A percentile compares a stretch with the other conserved stretches of the same genome.
Evolutionary conservation across 2,329 filamentous ascomycete species (phyloP).

Genomic region (Trichoderma sp.): DNA sequence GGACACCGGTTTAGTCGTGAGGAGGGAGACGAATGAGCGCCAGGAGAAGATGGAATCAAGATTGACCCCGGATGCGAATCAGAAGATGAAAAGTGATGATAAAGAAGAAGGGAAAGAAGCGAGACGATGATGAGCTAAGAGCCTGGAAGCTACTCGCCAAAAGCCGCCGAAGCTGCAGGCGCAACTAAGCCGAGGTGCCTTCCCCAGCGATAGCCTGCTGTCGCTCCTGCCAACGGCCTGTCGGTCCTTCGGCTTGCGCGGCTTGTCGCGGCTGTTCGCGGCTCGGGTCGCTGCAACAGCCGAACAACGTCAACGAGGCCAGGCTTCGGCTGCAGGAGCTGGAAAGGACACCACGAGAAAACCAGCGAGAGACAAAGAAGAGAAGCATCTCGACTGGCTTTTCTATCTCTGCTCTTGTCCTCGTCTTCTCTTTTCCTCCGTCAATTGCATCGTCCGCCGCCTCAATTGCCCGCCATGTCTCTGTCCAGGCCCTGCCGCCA

Average conservation of each 20-base stretch:
- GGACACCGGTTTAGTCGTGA: neutral
- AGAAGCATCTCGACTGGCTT: neutral
- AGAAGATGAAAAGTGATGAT: neutral
- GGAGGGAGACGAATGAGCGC: neutral
- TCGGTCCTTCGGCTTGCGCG: conserved; percentile 36
- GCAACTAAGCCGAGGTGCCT: conserved; percentile 19
- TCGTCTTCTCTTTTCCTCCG: neutral
- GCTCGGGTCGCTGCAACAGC: conserved; percentile 33
- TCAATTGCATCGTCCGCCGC: neutral
- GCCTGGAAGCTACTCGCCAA: neutral
- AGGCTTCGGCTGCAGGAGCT: conserved; percentile 21
- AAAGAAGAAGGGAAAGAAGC: neutral
- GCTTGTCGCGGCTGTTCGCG: conserved; percentile 43
- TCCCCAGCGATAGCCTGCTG: neutral
- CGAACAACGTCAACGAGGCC: conserved; percentile 27
- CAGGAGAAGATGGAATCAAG: neutral
- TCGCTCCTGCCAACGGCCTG: neutral
- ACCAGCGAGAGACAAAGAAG: neutral
- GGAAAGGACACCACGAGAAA: no score
- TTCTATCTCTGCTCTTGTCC: neutral
- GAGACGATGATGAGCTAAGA: conserved; percentile 3
- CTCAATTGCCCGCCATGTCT: conserved; percentile 45
- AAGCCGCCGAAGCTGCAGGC: neutral
- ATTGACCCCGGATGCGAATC: neutral
- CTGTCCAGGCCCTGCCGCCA: conserved; percentile 51